These are phyloP conservation scores for Loxodes magnus DNA, from an alignment of 73 alveolate species.

Conservation along the genomic window DNA sequence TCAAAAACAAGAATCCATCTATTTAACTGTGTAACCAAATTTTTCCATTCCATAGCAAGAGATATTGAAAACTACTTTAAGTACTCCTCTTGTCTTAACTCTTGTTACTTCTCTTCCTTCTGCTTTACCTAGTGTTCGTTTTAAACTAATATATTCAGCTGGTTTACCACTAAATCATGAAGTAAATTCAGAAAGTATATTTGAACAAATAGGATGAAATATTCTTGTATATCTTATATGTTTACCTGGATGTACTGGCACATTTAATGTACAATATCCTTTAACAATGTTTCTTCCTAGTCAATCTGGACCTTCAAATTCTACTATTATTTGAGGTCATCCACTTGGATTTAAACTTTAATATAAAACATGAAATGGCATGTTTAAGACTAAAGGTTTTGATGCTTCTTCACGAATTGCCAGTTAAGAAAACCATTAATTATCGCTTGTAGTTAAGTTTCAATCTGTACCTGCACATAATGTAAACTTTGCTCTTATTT, in stretches of 20 bases:
- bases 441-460: conserved; percentile 47
- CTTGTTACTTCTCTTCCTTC: conserved; percentile 86
- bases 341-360: conserved; percentile 72
- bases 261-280: conserved; percentile 77
- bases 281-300: conserved; percentile 59
- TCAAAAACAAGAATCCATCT: too few relatives aligned
- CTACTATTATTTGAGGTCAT: conserved; percentile 75
- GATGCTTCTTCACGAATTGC: conserved; percentile 56
- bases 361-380: conserved; percentile 63
- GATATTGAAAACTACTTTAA: conserved; percentile 60
- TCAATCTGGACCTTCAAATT: conserved; percentile 54
- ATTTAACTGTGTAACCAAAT: conserved; percentile 67
- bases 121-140: conserved; percentile 59
- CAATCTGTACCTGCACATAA: conserved; percentile 64
- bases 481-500: conserved; percentile 45
- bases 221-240: conserved; percentile 61
- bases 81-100: conserved; percentile 72
- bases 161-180: conserved; percentile 49
- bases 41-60: conserved; percentile 70
- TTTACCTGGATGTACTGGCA: conserved; percentile 74
- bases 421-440: conserved; percentile 42
- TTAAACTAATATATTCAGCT: conserved; percentile 52
- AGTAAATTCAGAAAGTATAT: conserved; percentile 35
- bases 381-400: conserved; percentile 62
- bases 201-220: conserved; percentile 48